These are phyloP conservation scores for Yamadazyma akitaensis DNA, from an alignment of 805 yeast species.

Conservation along the genomic window DNA sequence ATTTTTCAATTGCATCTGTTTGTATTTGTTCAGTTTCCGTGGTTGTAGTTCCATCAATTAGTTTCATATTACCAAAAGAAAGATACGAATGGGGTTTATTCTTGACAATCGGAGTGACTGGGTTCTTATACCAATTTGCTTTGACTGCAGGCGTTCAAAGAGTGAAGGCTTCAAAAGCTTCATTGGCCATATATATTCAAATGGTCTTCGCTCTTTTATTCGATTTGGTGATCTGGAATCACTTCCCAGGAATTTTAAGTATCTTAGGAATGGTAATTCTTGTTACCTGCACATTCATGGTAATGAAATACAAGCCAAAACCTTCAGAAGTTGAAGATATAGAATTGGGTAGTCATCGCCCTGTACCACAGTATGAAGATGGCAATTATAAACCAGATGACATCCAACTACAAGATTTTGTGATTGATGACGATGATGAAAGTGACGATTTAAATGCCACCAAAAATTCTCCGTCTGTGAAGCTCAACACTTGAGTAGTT, in stretches of 20 bases:
- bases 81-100: constrained; percentile 64
- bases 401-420: constrained; percentile 28
- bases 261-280: constrained; percentile 68
- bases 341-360: constrained; percentile 5
- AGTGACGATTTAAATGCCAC: constrained; percentile 3
- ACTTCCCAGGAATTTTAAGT: constrained; percentile 67
- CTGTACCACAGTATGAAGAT: constrained; percentile 10
- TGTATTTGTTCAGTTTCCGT: constrained; percentile 54
- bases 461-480: neutral
- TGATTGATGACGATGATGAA: constrained; percentile 23
- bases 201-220: constrained; percentile 75
- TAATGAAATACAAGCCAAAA: constrained; percentile 24
- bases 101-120: constrained; percentile 62
- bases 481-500: neutral
- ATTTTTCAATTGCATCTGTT: constrained; percentile 62
- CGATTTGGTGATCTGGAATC: constrained; percentile 71
- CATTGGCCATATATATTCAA: constrained; percentile 72
- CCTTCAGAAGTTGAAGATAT: constrained; percentile 5
- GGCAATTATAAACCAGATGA: constrained; percentile 15
- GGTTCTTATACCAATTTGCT: constrained; percentile 78
- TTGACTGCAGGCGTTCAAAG: constrained; percentile 81
- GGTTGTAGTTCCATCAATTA: constrained; percentile 52
- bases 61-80: constrained; percentile 61
- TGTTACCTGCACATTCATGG: constrained; percentile 58
- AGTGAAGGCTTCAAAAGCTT: constrained; percentile 72